Evolutionary conservation across 805 yeast species (phyloP).

Genomic region (Komagataella pastoris): DNA sequence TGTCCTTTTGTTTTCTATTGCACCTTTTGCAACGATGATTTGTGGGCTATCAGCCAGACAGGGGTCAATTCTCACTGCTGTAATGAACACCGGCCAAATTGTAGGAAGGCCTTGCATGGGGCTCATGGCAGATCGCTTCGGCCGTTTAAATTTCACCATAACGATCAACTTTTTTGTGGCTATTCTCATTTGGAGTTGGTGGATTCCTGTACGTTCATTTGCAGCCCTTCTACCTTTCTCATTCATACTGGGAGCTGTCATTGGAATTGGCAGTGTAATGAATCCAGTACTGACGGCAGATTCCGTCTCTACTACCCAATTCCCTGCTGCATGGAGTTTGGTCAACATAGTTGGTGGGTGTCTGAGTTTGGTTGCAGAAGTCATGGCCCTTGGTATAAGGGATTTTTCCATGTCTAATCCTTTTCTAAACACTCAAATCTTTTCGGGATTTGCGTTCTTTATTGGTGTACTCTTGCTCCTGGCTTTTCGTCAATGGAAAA

Average conservation of each 20-base stretch:
- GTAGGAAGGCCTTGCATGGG: conserved; percentile 39
- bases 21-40: conserved; percentile 30
- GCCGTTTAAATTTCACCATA: conserved; percentile 32
- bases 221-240: conserved; percentile 25
- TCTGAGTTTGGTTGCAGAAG: conserved; percentile 15
- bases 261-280: conserved; percentile 27
- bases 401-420: conserved; percentile 19
- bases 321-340: conserved; percentile 16
- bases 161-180: conserved; percentile 19
- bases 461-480: conserved; percentile 27
- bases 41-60: conserved; percentile 28
- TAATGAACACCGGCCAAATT: conserved; percentile 30
- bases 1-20: conserved; percentile 29
- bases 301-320: conserved; percentile 11
- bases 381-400: conserved; percentile 15
- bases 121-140: conserved; percentile 26
- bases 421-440: conserved; percentile 45
- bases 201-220: conserved; percentile 23
- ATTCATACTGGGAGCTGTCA: conserved; percentile 26
- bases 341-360: conserved; percentile 13
- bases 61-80: conserved; percentile 31
- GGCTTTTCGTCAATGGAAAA: conserved; percentile 38
- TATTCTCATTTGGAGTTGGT: conserved; percentile 28
- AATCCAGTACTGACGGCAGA: conserved; percentile 17
- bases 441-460: conserved; percentile 38